Base-by-base conservation (phyloP, 805 yeast genomes). In the Candida schatavii region DNA sequence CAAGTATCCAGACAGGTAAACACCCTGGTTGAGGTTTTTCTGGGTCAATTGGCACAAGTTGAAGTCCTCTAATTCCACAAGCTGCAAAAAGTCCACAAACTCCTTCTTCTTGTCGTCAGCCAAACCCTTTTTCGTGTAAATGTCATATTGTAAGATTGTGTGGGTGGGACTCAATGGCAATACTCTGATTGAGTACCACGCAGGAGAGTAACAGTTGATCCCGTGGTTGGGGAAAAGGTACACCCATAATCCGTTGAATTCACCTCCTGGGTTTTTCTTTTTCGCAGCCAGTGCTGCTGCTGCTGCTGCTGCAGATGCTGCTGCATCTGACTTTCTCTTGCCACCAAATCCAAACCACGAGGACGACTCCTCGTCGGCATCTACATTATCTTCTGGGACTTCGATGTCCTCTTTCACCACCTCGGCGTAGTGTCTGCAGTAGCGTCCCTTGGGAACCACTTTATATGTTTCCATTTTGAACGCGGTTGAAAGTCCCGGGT, bases 401-500 rank as follows among this genome's bases (percentile, higher is more conserved):
- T 57, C 53, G 29, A 56, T 52, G 21, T 70, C 72, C 29, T 62
- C 66, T 43, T 60, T 62, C 27, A 73, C 75, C 42, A 79, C 70
- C 43, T 71, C 74, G 17, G 83, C 83, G 53, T 75, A 78, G 62
- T 79, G 85, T 54, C 85, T 74, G 46, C 83, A 79, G 54, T 77
- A 77, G 53, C 77, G 71, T 28, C 66, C 67, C 59, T 74, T 77
- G 45, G 83, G 83, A 27, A 74, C 80, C 42, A 79, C 85, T 48
- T 77, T 75, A 57, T 79, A 79, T n/a, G 85, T 79, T 51, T 75
- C 80, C 82, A 79, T 79, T 50, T 63, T 71, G 63, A 79, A 79
- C 10, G 83, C 81, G 25, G 73, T 55, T 39, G 70, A 67, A 45
- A 79, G 62, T 15, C 83, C 83, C 3, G 83, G 83, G 49, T 79